Base-by-base conservation (phyloP, 805 yeast genomes). In the Metschnikowia continentalis region DNA sequence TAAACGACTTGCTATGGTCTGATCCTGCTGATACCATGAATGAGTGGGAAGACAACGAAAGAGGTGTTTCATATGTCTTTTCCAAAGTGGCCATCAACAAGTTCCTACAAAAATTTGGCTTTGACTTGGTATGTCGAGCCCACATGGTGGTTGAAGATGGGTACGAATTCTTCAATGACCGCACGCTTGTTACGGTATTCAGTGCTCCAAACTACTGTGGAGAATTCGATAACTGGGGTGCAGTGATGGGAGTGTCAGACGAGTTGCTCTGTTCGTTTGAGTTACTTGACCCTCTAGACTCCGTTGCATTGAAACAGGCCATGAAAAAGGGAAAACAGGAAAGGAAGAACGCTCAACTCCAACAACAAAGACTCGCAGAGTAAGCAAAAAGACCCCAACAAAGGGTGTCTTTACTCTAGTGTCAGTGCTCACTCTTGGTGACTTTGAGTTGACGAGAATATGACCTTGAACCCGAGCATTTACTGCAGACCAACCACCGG, bases 241-340 rank as follows among this genome's bases (percentile, higher is more conserved):
- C 99, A 2, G 97, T 92, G 5, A 92, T 92, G 98, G 84, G 95
- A 60, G 98, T 92, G 14, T 82, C 89, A 55, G 97, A 92, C 56
- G 97, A 92, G 61, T 76, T 92, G 57, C 74, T 94, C 51, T 92
- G 99, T 69, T 86, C 94, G 54, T 92, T 92, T 69, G 99, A 92
- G 68, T 78, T 92, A 49, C 75, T 92, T 52, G 97, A 94, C 69
- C 99, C 99, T 7, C 76, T 94, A 60, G 98, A 92, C 70, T 82
- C 95, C 47, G 86, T 87, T 17, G 97, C 97, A 4, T 79, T 94
- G 69, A 91, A 92, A 65, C 96, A 88, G 66, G 94, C 90, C 46
- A 90, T 92, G 97, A 86, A 86, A 59, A 86, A 84, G 70, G 96
- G 96, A n/a, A 84, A 88, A 61, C 86, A 87, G 54, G 97, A 91